Evolutionary conservation across 768 basidiomycete genomes (phyloP).

Genomic region (Suillus subaureus): DNA sequence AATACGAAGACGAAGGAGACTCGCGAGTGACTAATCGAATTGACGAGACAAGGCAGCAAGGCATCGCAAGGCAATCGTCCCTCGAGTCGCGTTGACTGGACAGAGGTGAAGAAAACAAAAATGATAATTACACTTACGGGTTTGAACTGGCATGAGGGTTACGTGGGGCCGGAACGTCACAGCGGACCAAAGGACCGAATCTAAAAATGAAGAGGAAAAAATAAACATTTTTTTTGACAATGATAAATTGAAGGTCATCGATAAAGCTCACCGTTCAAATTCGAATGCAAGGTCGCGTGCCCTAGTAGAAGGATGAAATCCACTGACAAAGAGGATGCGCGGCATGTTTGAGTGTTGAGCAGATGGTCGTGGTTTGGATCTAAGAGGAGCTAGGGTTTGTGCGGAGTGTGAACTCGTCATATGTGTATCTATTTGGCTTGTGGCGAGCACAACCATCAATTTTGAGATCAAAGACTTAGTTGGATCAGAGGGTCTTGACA

Average conservation of each 20-base stretch:
- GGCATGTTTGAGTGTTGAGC: slow-evolving; percentile 48
- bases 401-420: slow-evolving; percentile 32
- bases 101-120: slow-evolving; percentile 30
- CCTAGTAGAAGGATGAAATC: slow-evolving; percentile 81
- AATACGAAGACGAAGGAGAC: slow-evolving; percentile 31
- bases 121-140: slow-evolving; percentile 64
- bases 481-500: background rate
- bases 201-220: slow-evolving; percentile 39
- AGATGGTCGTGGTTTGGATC: slow-evolving; percentile 26
- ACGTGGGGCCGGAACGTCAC: slow-evolving; percentile 87
- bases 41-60: slow-evolving; percentile 28
- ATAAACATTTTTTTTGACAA: slow-evolving; percentile 10
- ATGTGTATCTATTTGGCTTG: slow-evolving; percentile 37
- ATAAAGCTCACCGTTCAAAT: slow-evolving; percentile 71
- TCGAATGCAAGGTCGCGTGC: slow-evolving; percentile 84
- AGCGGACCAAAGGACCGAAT: slow-evolving; percentile 81
- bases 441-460: slow-evolving; percentile 29
- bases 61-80: slow-evolving; percentile 29
- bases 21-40: slow-evolving; percentile 33
- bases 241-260: background rate
- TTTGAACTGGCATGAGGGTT: slow-evolving; percentile 74
- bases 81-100: slow-evolving; percentile 41
- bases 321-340: slow-evolving; percentile 86
- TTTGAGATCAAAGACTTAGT: background rate
- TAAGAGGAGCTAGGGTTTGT: slow-evolving; percentile 20